These are phyloP conservation scores for Ganoderma lucidum DNA, from an alignment of 1,284 basidiomycete genomes.

Conservation along the genomic window DNA sequence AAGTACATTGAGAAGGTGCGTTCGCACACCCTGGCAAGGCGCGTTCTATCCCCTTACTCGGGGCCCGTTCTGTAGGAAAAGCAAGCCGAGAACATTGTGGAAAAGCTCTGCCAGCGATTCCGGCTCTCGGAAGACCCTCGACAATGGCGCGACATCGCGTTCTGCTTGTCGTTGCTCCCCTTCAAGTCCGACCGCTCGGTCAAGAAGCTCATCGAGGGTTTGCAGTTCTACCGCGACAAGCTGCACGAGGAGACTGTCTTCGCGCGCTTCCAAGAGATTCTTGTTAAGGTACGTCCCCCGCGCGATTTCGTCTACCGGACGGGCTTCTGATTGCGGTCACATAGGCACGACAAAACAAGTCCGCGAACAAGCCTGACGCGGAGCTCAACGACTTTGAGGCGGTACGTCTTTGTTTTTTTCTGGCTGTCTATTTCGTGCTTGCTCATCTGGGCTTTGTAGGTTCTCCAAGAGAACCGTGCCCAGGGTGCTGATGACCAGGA, in stretches of 20 bases:
- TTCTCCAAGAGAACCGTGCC: conserved; percentile 81
- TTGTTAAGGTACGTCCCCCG: conserved; percentile 64
- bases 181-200: conserved; percentile 97
- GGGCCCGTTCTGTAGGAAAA: conserved; percentile 69
- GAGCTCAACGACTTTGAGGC: conserved; percentile 91
- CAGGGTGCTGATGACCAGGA: conserved; percentile 94
- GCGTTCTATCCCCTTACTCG: background rate
- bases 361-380: conserved; percentile 87
- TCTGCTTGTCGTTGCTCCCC: conserved; percentile 92
- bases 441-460: conserved; percentile 50
- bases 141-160: conserved; percentile 98
- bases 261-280: conserved; percentile 88
- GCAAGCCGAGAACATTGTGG: conserved; percentile 94
- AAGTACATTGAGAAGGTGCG: conserved; percentile 94
- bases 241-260: conserved; percentile 90
- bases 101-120: conserved; percentile 96
- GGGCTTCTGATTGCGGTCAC: background rate
- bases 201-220: conserved; percentile 95
- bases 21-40: background rate
- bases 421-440: conserved; percentile 21
- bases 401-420: conserved; percentile 49
- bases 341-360: conserved; percentile 85
- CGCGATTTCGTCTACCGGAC: background rate
- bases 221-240: conserved; percentile 95
- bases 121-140: conserved; percentile 87